phyloP scores from a whole-genome alignment of 495 filamentous ascomycete genomes.

The Penicillium chermesinum region DNA sequence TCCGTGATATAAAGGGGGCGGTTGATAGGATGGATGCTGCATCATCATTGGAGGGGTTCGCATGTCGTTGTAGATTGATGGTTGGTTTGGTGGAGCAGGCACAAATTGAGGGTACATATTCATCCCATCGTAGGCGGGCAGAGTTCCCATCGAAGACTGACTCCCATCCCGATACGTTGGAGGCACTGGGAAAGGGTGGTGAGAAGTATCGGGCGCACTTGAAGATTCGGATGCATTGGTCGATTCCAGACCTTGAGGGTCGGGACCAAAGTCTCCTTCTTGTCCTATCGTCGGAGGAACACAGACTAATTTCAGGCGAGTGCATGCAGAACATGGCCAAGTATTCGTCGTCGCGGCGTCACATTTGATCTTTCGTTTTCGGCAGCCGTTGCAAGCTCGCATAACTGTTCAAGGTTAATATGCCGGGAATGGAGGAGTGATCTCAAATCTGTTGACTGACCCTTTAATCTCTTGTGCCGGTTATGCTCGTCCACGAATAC shows the following conservation, averaged over 20 bases:
- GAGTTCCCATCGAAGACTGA: conserved; percentile 20
- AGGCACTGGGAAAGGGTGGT: conserved; percentile 29
- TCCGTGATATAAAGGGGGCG: conserved; percentile 46
- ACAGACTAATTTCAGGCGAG: conserved; percentile 87
- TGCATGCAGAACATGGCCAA: conserved; percentile 95
- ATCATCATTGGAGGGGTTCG: conserved; percentile 52
- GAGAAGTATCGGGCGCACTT: conserved; percentile 21
- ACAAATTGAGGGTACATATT: conserved; percentile 34
- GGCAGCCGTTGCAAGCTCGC: conserved; percentile 96
- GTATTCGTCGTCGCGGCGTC: conserved; percentile 97
- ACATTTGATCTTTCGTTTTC: conserved; percentile 81
- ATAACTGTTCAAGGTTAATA: conserved; percentile 59
- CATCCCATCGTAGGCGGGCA: conserved; percentile 34
- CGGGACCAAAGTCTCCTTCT: conserved; percentile 64
- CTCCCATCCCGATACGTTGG: conserved; percentile 24
- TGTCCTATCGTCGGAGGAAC: conserved; percentile 85
- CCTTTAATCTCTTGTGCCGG: conserved; percentile 93
- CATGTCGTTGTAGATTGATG: conserved; percentile 70
- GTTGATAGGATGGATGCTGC: conserved; percentile 42
- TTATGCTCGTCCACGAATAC: conserved; percentile 99
- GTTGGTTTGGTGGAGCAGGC: conserved; percentile 51
- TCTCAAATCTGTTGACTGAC: conserved; percentile 41
- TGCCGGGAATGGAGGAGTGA: background rate
- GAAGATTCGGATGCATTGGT: conserved; percentile 20
- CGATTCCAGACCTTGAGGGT: conserved; percentile 24